Conservation (phyloP, 2,329 filamentous ascomycete species). For the Hawksworthiomyces lignivorus region DNA sequence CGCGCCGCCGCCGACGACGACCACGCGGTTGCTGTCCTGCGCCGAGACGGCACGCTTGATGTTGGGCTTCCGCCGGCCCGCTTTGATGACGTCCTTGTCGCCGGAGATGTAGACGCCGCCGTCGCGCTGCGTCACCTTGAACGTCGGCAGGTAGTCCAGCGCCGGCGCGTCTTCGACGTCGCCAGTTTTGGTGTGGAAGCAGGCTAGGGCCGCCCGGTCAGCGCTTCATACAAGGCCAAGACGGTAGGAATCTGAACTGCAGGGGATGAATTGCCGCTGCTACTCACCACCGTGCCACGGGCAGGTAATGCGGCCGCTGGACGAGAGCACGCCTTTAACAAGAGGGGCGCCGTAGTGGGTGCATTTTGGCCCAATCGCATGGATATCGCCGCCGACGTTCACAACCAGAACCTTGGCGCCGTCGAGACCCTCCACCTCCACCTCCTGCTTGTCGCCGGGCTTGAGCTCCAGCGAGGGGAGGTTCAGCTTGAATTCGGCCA, state of each 20-base stretch:
- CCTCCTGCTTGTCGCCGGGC: conserved; percentile 78
- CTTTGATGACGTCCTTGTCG: conserved; percentile 70
- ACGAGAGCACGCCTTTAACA: conserved; percentile 74
- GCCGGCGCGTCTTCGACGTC: conserved; percentile 95
- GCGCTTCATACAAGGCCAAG: too few species aligned
- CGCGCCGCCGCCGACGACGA: conserved; percentile 85
- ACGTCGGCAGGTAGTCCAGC: conserved; percentile 75
- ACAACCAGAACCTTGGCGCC: conserved; percentile 79
- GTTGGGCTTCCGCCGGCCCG: conserved; percentile 64
- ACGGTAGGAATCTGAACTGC: too few species aligned
- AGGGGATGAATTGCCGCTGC: too few species aligned
- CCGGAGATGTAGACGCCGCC: conserved; percentile 79
- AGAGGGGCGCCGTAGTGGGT: conserved; percentile 86
- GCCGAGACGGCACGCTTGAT: conserved; percentile 55
- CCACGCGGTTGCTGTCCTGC: conserved; percentile 52
- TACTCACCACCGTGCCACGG: conserved; percentile 91
- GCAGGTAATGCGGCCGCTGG: conserved; percentile 77
- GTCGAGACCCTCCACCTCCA: conserved; percentile 82
- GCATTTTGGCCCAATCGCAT: conserved; percentile 78
- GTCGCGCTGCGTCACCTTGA: conserved; percentile 72
- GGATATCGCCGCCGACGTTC: conserved; percentile 66
- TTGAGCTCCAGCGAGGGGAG: conserved; percentile 59
- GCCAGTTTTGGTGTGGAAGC: conserved; percentile 82
- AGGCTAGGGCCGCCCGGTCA: conserved; percentile 50
- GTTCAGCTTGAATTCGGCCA: conserved; percentile 63